Evolutionary conservation across 2,329 filamentous ascomycete species (phyloP).

Genomic region (Diaporthe batatas): DNA sequence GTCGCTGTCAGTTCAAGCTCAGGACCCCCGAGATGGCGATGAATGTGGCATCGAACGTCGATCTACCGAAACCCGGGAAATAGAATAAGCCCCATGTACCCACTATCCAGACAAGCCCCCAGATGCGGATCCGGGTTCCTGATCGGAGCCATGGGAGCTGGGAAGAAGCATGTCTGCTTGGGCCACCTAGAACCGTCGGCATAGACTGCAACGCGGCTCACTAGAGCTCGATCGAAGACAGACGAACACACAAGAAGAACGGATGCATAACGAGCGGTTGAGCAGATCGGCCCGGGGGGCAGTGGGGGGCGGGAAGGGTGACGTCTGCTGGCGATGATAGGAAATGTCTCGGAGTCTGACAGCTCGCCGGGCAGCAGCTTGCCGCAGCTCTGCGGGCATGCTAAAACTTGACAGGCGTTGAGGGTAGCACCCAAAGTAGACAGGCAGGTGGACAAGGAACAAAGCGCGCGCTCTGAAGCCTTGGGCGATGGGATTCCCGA

Average conservation of each 20-base stretch:
- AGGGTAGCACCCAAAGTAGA: background rate
- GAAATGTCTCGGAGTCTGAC: constrained; percentile 17
- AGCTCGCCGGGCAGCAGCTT: constrained; percentile 2
- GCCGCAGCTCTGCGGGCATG: constrained; percentile 36
- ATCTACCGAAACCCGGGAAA: constrained; percentile 34
- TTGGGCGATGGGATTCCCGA: constrained; percentile 20
- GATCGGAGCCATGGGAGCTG: constrained; percentile 2
- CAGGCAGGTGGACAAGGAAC: background rate
- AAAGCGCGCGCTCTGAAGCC: constrained; percentile 21
- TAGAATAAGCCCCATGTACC: constrained; percentile 16
- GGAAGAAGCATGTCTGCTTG: background rate
- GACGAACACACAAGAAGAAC: constrained; percentile 6
- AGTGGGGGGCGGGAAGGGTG: background rate
- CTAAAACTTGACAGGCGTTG: constrained; percentile 32
- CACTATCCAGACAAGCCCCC: constrained; percentile 15
- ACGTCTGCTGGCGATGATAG: constrained; percentile 15
- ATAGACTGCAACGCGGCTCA: constrained; percentile 31
- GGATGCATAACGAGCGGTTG: background rate
- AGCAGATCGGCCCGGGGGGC: constrained; percentile 5
- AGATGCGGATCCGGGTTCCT: constrained; percentile 15
- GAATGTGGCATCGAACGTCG: constrained; percentile 28
- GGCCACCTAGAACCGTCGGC: constrained; percentile 10
- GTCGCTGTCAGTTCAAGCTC: constrained; percentile 26
- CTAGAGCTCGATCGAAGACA: constrained; percentile 13
- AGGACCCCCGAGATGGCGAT: constrained; percentile 14